phyloP scores from a whole-genome alignment of 2,329 filamentous ascomycete species.

The Xylaria polymorpha region DNA sequence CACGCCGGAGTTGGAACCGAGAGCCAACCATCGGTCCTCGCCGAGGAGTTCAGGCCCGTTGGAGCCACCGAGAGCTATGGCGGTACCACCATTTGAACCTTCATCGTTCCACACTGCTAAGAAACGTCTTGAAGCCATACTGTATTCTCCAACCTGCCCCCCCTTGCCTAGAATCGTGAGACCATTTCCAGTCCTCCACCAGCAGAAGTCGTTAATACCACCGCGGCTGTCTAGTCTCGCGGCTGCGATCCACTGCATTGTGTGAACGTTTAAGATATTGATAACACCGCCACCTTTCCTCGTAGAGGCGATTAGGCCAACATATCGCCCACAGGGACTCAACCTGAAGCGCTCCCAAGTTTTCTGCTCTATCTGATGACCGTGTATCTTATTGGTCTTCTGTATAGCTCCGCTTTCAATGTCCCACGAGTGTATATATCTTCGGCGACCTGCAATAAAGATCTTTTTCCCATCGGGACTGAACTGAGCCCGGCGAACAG shows the following conservation, averaged over 20 bases:
- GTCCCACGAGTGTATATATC: slow-evolving; percentile 96
- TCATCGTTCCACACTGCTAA: slow-evolving; percentile 90
- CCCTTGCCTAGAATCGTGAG: slow-evolving; percentile 85
- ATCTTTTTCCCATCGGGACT: slow-evolving; percentile 79
- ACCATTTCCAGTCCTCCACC: slow-evolving; percentile 88
- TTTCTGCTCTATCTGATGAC: slow-evolving; percentile 83
- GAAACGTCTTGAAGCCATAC: slow-evolving; percentile 73
- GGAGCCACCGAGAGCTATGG: slow-evolving; percentile 80
- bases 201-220: slow-evolving; percentile 89
- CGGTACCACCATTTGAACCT: slow-evolving; percentile 86
- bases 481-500: slow-evolving; percentile 87
- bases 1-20: slow-evolving; percentile 88
- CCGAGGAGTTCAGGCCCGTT: slow-evolving; percentile 72
- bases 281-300: slow-evolving; percentile 89
- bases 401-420: slow-evolving; percentile 83
- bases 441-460: slow-evolving; percentile 86
- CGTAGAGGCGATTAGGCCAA: slow-evolving; percentile 83
- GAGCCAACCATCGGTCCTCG: slow-evolving; percentile 86
- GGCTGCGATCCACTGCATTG: slow-evolving; percentile 88
- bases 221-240: slow-evolving; percentile 83
- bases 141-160: slow-evolving; percentile 92
- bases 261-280: slow-evolving; percentile 82
- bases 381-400: slow-evolving; percentile 80
- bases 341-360: slow-evolving; percentile 92
- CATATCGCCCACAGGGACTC: slow-evolving; percentile 85